phyloP scores from a whole-genome alignment of 495 filamentous ascomycete genomes.

The Clohesyomyces aquaticus region DNA sequence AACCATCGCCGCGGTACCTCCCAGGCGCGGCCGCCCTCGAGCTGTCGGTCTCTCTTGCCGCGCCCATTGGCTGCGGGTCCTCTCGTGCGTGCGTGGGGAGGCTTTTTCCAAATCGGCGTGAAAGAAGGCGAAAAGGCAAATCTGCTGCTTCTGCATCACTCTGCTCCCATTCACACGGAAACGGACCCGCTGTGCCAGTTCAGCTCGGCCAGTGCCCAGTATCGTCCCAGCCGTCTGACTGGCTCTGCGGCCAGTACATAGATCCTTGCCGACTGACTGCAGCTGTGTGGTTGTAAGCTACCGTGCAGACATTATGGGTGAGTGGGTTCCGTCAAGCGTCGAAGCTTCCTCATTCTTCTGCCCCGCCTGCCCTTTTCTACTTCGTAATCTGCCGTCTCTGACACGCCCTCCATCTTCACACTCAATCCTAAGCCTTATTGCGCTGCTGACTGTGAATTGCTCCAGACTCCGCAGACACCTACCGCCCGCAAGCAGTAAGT shows the following conservation, averaged over 20 bases:
- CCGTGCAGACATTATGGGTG: background rate
- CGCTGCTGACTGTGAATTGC: constrained; percentile 15
- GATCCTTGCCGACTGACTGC: constrained; percentile 7
- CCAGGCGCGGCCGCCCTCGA: constrained; percentile 29
- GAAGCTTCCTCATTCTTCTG: constrained; percentile 2
- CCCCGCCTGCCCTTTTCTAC: constrained; percentile 7
- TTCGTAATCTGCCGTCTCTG: constrained; percentile 5
- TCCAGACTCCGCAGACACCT: constrained; percentile 35
- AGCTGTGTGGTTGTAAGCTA: constrained; percentile 2
- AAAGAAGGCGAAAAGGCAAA: constrained; percentile 34
- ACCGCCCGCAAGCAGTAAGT: constrained; percentile 38
- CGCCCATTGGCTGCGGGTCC: constrained; percentile 19
- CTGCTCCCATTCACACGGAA: background rate
- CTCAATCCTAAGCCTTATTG: background rate
- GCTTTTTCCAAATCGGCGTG: background rate
- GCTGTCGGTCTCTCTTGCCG: constrained; percentile 3
- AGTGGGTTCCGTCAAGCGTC: background rate
- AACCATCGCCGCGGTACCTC: constrained; percentile 6
- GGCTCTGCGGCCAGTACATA: background rate
- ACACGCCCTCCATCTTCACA: constrained; percentile 8
- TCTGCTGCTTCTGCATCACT: constrained; percentile 18
- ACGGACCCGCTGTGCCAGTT: constrained; percentile 4
- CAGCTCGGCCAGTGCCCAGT: constrained; percentile 12
- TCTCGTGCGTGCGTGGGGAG: constrained; percentile 1
- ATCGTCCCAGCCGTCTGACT: constrained; percentile 1